Base-by-base conservation (phyloP, 2,329 filamentous ascomycete genomes). In the Lasiodiplodia theobromae region DNA sequence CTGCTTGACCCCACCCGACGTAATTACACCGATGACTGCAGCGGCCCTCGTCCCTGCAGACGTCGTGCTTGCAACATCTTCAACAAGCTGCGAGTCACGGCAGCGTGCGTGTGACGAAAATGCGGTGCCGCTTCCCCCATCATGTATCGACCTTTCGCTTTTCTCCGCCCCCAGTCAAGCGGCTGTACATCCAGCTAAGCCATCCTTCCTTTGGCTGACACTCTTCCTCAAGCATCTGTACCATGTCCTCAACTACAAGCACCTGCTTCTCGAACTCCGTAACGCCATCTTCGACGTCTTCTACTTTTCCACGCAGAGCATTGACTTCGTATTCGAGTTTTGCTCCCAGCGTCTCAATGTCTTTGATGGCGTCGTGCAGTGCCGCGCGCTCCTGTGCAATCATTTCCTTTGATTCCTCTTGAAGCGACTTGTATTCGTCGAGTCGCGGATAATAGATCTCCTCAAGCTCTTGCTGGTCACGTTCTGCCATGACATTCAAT, bases 301-400 rank as follows among this genome's bases (percentile, higher is more conserved):
- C 87, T 11, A 97, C 91, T 74, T 93, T 93, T 58, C 90, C 89
- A 60, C 89, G 85, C n/a, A 98, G 83, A 18, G 89, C 89, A 69
- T 91, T 88, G 70, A 97, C 90, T 82, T 97, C 95, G 79, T 98
- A 98, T 75, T 98, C 94, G 67, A 98, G 84, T 79, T 94, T 94
- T 23, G 93, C 93, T 2, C 91, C 89, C 49, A 96, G 83, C 25
- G 91, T 87, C 77, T 97, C 94, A 16, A 97, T 85, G 71, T 96
- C 92, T 77, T 91, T 91, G 70, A 94, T 84, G 18, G 86, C 86
- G 75, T 96, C 92, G 4, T 86, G 87, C 47, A 97, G 82, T 65
- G 87, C 85, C 25, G 86, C 85, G 51, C 90, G 87, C 79, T 96
- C 92, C 58, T 90, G 88, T 0, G 86, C 85, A 11, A 97, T 80